Percentiles rank a stretch among this genome's conserved stretches.
These are phyloP conservation scores for Athelia psychrophila DNA, from an alignment of 1,284 basidiomycete genomes.

Conservation along the genomic window DNA sequence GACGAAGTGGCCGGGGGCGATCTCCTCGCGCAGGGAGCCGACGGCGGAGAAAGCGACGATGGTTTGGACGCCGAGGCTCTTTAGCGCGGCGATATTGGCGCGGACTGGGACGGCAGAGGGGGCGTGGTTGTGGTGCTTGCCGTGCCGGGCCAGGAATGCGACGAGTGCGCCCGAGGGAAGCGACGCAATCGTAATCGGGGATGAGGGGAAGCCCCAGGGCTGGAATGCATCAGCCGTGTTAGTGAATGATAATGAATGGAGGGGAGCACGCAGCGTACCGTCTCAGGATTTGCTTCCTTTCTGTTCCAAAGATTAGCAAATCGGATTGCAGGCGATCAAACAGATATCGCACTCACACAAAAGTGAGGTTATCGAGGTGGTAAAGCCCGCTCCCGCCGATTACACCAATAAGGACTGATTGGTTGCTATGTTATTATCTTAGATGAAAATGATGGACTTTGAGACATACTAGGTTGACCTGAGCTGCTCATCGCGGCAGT, in stretches of 20 bases:
- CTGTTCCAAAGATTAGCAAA: conserved; percentile 32
- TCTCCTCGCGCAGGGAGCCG: conserved; percentile 94
- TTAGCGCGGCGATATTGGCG: conserved; percentile 96
- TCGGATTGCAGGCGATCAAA: not conserved
- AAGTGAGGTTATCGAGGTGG: conserved; percentile 85
- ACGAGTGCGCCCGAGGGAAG: conserved; percentile 78
- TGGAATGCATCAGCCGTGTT: conserved; percentile 25
- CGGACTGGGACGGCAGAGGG: conserved; percentile 81
- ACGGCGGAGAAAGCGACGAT: conserved; percentile 96
- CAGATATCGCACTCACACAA: conserved; percentile 53
- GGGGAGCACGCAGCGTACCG: conserved; percentile 38
- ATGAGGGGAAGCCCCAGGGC: conserved; percentile 95
- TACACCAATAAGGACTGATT: conserved; percentile 75
- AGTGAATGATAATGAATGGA: not conserved
- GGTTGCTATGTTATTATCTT: no score
- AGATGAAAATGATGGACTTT: no score
- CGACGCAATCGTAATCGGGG: conserved; percentile 85
- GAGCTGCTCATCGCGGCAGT: no score
- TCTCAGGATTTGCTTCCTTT: conserved; percentile 67
- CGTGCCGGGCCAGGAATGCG: conserved; percentile 94
- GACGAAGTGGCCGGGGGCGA: conserved; percentile 87
- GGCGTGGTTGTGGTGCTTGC: conserved; percentile 68
- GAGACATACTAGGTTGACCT: no score
- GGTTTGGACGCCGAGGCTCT: conserved; percentile 85
- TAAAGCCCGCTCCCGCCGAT: conserved; percentile 88